phyloP scores from a whole-genome alignment of 1,284 basidiomycete genomes.

The Rhodotorula sp. region DNA sequence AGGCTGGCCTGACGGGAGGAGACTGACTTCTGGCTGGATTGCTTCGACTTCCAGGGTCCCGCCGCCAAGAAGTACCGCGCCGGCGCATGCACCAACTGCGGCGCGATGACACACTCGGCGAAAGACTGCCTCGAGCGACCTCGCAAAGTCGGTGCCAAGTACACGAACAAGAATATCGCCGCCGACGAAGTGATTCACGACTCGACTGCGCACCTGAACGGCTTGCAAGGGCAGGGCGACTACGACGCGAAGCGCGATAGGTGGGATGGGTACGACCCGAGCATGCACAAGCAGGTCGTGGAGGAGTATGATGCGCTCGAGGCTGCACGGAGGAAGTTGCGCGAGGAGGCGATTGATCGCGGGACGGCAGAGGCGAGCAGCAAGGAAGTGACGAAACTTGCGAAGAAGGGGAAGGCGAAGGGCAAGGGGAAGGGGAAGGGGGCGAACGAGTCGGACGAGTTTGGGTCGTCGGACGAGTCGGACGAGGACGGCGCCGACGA shows the following conservation, averaged over 20 bases:
- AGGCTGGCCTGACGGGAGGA: background rate
- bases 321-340: slow-evolving; percentile 77
- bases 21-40: background rate
- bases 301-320: slow-evolving; percentile 94
- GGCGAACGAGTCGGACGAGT: slow-evolving; percentile 64
- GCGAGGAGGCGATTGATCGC: slow-evolving; percentile 97
- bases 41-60: slow-evolving; percentile 57
- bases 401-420: slow-evolving; percentile 64
- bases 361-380: slow-evolving; percentile 58
- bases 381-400: slow-evolving; percentile 70
- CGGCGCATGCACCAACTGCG: slow-evolving; percentile 98
- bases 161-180: slow-evolving; percentile 82
- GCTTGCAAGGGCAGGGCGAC: slow-evolving; percentile 54
- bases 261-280: slow-evolving; percentile 96
- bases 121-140: slow-evolving; percentile 94
- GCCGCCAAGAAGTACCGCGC: slow-evolving; percentile 95
- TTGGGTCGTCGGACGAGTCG: slow-evolving; percentile 78
- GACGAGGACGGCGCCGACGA: slow-evolving; percentile 19
- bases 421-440: slow-evolving; percentile 38
- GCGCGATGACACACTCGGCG: slow-evolving; percentile 88
- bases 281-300: slow-evolving; percentile 77
- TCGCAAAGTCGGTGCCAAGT: slow-evolving; percentile 92
- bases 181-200: slow-evolving; percentile 87
- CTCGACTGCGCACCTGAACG: slow-evolving; percentile 53
- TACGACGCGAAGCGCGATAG: slow-evolving; percentile 96